These are phyloP conservation scores for Tulasnella sp. DNA, from an alignment of 768 basidiomycete species.

Conservation along the genomic window DNA sequence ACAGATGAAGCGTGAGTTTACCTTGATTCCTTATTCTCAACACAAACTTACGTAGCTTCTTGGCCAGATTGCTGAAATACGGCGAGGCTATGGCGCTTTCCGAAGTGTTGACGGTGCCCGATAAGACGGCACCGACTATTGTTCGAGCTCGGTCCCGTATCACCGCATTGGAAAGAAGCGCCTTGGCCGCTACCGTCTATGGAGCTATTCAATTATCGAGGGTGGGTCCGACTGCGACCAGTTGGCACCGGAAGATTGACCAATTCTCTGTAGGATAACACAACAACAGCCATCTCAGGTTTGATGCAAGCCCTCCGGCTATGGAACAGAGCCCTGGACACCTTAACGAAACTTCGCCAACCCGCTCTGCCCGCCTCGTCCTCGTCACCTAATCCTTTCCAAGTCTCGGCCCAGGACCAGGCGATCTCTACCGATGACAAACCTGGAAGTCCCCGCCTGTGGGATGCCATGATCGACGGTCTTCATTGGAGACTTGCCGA, in stretches of 20 bases:
- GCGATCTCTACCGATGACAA: slow-evolving; percentile 19
- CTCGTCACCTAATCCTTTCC: slow-evolving; percentile 28
- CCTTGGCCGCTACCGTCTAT: slow-evolving; percentile 70
- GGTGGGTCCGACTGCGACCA: slow-evolving; percentile 48
- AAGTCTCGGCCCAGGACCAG: slow-evolving; percentile 21
- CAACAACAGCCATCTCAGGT: slow-evolving; percentile 57
- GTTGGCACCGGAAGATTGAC: slow-evolving; percentile 11
- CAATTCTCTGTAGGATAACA: slow-evolving; percentile 59
- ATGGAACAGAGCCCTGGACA: slow-evolving; percentile 79
- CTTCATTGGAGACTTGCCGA: slow-evolving; percentile 79
- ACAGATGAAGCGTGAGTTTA: slow-evolving; percentile 31
- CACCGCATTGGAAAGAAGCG: slow-evolving; percentile 65
- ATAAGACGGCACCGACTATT: slow-evolving; percentile 55
- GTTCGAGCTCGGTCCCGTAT: slow-evolving; percentile 65
- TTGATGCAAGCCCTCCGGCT: slow-evolving; percentile 73
- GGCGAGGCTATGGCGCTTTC: slow-evolving; percentile 44
- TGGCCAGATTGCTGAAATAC: slow-evolving; percentile 30
- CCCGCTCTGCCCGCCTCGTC: neutral
- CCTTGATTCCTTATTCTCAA: neutral
- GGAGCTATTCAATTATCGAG: slow-evolving; percentile 68
- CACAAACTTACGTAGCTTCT: neutral
- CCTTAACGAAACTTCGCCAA: slow-evolving; percentile 52
- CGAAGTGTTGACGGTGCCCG: slow-evolving; percentile 48
- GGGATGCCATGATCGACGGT: slow-evolving; percentile 51
- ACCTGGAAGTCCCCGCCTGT: neutral